phyloP scores from a whole-genome alignment of 2,329 filamentous ascomycete species.

The Diaporthe sp. region DNA sequence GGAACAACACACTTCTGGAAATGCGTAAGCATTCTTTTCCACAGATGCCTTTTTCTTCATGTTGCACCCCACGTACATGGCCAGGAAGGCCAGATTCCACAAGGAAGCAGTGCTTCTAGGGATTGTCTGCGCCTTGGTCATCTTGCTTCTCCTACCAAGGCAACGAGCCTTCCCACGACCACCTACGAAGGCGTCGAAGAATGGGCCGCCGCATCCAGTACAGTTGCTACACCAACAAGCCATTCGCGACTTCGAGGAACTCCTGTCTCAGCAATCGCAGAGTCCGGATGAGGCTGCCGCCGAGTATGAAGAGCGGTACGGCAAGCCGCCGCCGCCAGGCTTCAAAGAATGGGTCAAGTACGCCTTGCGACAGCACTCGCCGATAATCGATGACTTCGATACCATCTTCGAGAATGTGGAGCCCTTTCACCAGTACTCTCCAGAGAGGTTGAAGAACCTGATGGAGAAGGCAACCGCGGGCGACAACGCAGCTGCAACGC shows the following conservation, averaged over 20 bases:
- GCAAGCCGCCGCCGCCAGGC: conserved; percentile 58
- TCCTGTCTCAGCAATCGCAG: conserved; percentile 54
- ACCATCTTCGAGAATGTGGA: conserved; percentile 55
- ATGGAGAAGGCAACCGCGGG: conserved; percentile 47
- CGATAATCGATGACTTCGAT: conserved; percentile 66
- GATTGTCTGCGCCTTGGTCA: background rate
- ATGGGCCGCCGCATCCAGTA: conserved; percentile 51
- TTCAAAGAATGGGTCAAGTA: conserved; percentile 62
- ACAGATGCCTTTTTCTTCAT: conserved; percentile 21
- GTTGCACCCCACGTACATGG: conserved; percentile 9
- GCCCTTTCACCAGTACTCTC: conserved; percentile 57
- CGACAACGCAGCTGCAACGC: conserved; percentile 53
- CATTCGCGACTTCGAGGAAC: conserved; percentile 47
- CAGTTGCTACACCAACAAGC: conserved; percentile 50
- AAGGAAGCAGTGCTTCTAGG: background rate
- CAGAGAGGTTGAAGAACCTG: conserved; percentile 47
- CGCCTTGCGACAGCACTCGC: conserved; percentile 54
- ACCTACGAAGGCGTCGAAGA: background rate
- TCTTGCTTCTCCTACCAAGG: background rate
- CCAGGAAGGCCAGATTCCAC: conserved; percentile 23
- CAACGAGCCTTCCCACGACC: background rate
- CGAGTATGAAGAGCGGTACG: conserved; percentile 61
- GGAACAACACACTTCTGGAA: background rate
- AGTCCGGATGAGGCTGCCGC: conserved; percentile 51
- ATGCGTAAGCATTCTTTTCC: background rate